These are phyloP conservation scores for Xylaria sp. DNA, from an alignment of 2,329 filamentous ascomycete genomes.

Conservation along the genomic window DNA sequence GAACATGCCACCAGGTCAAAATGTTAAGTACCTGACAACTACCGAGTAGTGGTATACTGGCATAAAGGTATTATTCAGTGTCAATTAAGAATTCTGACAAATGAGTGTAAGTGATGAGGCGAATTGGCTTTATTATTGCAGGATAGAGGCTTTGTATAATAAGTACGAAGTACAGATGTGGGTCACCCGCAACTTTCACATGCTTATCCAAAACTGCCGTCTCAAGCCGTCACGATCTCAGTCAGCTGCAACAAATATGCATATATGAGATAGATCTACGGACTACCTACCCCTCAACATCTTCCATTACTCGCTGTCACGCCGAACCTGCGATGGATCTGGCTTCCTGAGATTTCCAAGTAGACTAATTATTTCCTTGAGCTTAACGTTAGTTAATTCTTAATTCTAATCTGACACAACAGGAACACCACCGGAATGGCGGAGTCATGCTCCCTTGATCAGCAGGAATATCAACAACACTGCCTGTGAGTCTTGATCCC, in stretches of 20 bases:
- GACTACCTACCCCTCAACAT: background rate
- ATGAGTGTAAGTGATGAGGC: too few relatives aligned
- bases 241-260: too few relatives aligned
- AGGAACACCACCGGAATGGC: slow-evolving; percentile 24
- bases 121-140: too few relatives aligned
- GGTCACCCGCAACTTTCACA: slow-evolving; percentile 32
- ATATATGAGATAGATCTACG: background rate
- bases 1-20: too few relatives aligned
- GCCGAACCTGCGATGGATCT: background rate
- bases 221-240: too few relatives aligned
- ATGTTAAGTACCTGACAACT: too few relatives aligned
- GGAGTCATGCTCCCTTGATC: slow-evolving; percentile 16
- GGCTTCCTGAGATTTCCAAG: background rate
- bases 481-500: background rate
- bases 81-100: too few relatives aligned
- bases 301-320: background rate
- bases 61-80: too few relatives aligned
- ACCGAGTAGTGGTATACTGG: too few relatives aligned
- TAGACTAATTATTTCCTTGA: background rate
- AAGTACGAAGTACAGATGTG: too few relatives aligned
- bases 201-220: slow-evolving; percentile 22
- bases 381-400: too few relatives aligned
- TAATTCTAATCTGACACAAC: slow-evolving; percentile 5
- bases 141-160: too few relatives aligned
- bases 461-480: slow-evolving; percentile 6